Percentiles rank a stretch among this genome's conserved stretches.
Evolutionary conservation across 176 grass and related monocot genomes (phyloP).

Genomic region (Dendrocalamus sinicus): DNA sequence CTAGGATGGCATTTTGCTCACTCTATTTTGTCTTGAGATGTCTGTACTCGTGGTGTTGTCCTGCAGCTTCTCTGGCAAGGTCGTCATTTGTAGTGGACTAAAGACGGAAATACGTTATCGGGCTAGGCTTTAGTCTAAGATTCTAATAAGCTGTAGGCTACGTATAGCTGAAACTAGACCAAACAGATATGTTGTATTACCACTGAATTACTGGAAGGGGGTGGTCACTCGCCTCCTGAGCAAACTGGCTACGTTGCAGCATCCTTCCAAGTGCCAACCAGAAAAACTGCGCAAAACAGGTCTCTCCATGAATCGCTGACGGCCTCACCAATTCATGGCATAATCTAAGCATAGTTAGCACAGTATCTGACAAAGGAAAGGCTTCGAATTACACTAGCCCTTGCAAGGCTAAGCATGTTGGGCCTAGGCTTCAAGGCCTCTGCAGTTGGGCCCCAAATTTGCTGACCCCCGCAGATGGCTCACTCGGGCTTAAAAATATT

Average conservation of each 20-base stretch:
- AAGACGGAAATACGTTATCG: not conserved
- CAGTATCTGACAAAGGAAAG: not conserved
- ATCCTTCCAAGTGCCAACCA: not conserved
- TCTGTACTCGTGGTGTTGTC: not conserved
- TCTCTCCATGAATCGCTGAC: not conserved
- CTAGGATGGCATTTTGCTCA: not conserved
- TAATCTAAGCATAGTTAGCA: not conserved
- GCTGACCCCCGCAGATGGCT: not conserved
- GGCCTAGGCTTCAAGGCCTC: not conserved
- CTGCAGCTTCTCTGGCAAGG: not conserved
- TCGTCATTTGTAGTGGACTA: not conserved
- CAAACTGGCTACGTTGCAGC: too few species aligned
- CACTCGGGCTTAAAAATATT: not conserved
- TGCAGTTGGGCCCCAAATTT: not conserved
- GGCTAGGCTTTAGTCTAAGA: not conserved
- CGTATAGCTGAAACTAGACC: not conserved
- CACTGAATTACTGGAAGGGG: too few species aligned
- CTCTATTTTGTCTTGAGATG: not conserved
- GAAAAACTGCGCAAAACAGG: not conserved
- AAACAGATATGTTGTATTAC: not conserved
- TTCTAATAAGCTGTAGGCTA: not conserved
- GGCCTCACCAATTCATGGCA: not conserved
- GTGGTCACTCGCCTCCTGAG: too few species aligned
- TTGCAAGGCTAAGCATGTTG: not conserved
- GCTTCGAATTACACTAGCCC: not conserved